These are phyloP conservation scores for Claviceps sp. DNA, from an alignment of 2,329 filamentous ascomycete species.

Conservation along the genomic window DNA sequence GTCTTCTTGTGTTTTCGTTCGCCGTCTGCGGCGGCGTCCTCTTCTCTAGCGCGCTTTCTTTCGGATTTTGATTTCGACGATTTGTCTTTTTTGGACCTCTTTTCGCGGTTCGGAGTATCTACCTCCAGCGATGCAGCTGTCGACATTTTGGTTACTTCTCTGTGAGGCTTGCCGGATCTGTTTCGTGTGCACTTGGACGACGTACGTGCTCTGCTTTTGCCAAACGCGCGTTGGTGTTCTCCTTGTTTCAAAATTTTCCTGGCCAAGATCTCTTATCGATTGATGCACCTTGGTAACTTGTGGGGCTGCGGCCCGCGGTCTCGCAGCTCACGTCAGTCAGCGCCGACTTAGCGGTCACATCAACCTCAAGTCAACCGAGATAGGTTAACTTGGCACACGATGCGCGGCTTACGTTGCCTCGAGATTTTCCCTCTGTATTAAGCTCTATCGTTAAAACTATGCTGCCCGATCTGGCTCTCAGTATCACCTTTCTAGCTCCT, in stretches of 20 bases:
- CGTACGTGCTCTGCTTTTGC: not conserved
- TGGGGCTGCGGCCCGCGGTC: no score
- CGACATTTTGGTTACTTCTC: conserved; percentile 9
- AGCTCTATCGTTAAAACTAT: no score
- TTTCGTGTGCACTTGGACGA: not conserved
- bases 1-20: conserved; percentile 38
- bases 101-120: conserved; percentile 20
- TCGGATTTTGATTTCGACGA: conserved; percentile 20
- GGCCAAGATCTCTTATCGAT: conserved; percentile 1
- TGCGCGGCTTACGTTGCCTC: no score
- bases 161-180: conserved; percentile 5
- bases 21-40: conserved; percentile 23
- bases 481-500: no score
- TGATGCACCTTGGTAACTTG: not conserved
- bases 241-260: not conserved
- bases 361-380: no score
- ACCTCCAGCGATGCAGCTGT: conserved; percentile 19
- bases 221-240: not conserved
- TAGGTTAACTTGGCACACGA: no score
- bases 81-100: conserved; percentile 25
- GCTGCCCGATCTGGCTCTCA: no score
- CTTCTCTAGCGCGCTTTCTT: conserved; percentile 33
- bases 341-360: no score
- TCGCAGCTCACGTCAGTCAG: no score
- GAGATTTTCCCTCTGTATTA: no score